Conservation (phyloP, 2,329 filamentous ascomycete species). For the Harringtonia lauricola region DNA sequence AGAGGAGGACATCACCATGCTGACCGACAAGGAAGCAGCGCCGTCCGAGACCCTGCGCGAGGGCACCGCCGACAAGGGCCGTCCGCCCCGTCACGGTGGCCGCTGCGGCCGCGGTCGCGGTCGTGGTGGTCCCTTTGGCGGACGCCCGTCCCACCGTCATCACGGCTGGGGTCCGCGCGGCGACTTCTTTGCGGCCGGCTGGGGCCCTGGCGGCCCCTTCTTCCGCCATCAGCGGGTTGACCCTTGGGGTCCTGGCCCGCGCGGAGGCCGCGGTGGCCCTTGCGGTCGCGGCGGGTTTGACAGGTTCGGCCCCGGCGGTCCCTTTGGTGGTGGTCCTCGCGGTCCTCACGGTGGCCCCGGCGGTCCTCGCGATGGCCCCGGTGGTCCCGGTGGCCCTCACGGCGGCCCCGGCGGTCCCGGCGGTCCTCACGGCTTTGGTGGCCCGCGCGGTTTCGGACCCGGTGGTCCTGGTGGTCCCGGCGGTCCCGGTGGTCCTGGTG, state of each 20-base stretch:
- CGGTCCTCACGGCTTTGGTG: neutral
- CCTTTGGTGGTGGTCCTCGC: neutral
- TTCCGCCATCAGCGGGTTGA: slow-evolving; percentile 6
- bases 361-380: slow-evolving; percentile 9
- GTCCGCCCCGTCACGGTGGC: neutral
- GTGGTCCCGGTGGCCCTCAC: neutral
- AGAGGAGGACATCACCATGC: slow-evolving; percentile 12
- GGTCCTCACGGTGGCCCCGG: slow-evolving; percentile 6
- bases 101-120: neutral
- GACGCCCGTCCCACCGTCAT: slow-evolving; percentile 5
- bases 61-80: neutral
- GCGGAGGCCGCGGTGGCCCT: slow-evolving; percentile 4
- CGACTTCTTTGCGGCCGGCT: neutral
- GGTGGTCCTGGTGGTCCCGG: slow-evolving; percentile 10
- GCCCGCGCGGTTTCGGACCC: slow-evolving; percentile 4
- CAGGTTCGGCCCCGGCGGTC: neutral
- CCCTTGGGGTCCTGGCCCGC: slow-evolving; percentile 7
- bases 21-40: slow-evolving; percentile 19
- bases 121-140: slow-evolving; percentile 3
- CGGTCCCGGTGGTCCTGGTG: slow-evolving; percentile 6
- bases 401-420: neutral
- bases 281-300: neutral
- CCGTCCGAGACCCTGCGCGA: slow-evolving; percentile 18
- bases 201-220: slow-evolving; percentile 1
- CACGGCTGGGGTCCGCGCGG: neutral